phyloP scores from a whole-genome alignment of 2,329 filamentous ascomycete genomes.

The Phoma sp. region DNA sequence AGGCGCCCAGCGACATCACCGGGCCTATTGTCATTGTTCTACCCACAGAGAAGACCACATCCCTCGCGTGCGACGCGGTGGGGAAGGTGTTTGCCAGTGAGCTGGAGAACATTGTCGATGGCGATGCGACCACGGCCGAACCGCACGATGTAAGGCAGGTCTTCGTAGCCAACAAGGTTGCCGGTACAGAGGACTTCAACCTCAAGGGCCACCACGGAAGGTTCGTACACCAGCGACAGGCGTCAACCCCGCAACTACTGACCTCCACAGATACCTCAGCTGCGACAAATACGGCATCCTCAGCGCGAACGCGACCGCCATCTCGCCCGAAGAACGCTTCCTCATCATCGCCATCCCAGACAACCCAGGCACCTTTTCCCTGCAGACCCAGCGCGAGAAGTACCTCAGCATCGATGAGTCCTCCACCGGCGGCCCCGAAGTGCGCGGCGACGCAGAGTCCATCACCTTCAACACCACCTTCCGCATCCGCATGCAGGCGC shows the following conservation, averaged over 20 bases:
- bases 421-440: conserved; percentile 59
- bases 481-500: conserved; percentile 89
- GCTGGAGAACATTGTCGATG: conserved; percentile 88
- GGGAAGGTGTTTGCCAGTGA: conserved; percentile 83
- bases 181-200: conserved; percentile 79
- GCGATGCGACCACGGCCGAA: conserved; percentile 81
- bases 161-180: conserved; percentile 85
- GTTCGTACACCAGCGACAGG: conserved; percentile 49
- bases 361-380: conserved; percentile 72
- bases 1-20: conserved; percentile 72
- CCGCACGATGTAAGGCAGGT: conserved; percentile 96
- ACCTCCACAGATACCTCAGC: conserved; percentile 70
- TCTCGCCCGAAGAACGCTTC: conserved; percentile 85
- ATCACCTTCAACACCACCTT: conserved; percentile 74
- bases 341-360: conserved; percentile 66
- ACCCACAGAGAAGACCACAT: conserved; percentile 73
- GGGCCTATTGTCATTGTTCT: conserved; percentile 86
- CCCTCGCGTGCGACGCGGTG: conserved; percentile 82
- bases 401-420: conserved; percentile 65
- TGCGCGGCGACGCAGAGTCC: conserved; percentile 76
- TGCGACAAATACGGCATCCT: conserved; percentile 84
- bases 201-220: conserved; percentile 91
- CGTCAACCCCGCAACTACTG: not conserved
- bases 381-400: conserved; percentile 75
- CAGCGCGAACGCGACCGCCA: conserved; percentile 77